These are phyloP conservation scores for Rosa hybrid DNA, from an alignment of 331 rosid genomes.

Conservation along the genomic window DNA sequence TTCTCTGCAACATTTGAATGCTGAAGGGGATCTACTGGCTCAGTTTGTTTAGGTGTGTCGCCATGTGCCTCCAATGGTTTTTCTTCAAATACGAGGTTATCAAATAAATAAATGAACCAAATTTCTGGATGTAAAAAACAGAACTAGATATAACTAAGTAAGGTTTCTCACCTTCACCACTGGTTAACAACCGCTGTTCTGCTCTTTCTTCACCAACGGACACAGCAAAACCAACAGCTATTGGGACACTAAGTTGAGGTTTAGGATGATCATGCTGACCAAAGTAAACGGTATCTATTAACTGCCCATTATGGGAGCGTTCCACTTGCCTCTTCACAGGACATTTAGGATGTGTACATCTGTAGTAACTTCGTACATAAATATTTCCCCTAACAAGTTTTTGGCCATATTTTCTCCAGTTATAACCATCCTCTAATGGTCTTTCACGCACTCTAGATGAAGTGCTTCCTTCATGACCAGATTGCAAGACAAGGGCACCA, in stretches of 20 bases:
- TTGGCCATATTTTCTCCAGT: constrained; percentile 97
- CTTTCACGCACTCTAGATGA: constrained; percentile 58
- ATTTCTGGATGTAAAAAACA: constrained; percentile 24
- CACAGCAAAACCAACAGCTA: constrained; percentile 47
- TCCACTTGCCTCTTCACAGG: constrained; percentile 78
- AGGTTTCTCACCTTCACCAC: constrained; percentile 50
- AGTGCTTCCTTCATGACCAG: constrained; percentile 45
- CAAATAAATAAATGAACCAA: constrained; percentile 34
- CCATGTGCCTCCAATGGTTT: constrained; percentile 43
- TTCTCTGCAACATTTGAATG: constrained; percentile 38
- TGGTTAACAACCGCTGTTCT: constrained; percentile 37
- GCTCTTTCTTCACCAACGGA: constrained; percentile 44
- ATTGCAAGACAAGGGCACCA: constrained; percentile 23
- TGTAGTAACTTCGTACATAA: constrained; percentile 80
- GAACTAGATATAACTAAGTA: constrained; percentile 29
- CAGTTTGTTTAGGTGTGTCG: constrained; percentile 36
- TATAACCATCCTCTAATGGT: constrained; percentile 76
- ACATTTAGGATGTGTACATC: constrained; percentile 76
- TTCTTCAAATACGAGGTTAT: constrained; percentile 44
- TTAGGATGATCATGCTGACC: constrained; percentile 83
- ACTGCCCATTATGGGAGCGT: constrained; percentile 52
- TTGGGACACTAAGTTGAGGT: constrained; percentile 49
- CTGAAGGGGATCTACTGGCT: constrained; percentile 37
- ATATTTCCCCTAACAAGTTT: constrained; percentile 76
- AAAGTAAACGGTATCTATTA: constrained; percentile 63